A percentile compares a stretch with the other conserved stretches of the same genome.
These are phyloP conservation scores for Grammothele lineata DNA, from an alignment of 768 basidiomycete species.

Conservation along the genomic window DNA sequence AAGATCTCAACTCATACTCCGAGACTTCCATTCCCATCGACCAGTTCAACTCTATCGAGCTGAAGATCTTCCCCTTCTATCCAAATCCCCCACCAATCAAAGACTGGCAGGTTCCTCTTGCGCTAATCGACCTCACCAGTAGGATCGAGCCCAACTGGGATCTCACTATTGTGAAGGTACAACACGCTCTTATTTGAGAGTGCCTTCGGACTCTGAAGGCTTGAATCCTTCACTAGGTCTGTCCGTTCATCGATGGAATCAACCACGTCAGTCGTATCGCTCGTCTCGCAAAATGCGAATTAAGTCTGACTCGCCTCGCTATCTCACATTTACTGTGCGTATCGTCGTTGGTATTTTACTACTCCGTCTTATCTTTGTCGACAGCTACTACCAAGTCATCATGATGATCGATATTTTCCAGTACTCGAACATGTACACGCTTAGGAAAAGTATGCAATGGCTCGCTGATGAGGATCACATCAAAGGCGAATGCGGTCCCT, in stretches of 20 bases:
- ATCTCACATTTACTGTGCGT: constrained; percentile 89
- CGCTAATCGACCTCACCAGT: constrained; percentile 77
- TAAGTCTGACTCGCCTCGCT: constrained; percentile 76
- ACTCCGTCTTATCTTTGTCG: background rate
- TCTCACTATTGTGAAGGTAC: constrained; percentile 83
- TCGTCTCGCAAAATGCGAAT: constrained; percentile 84
- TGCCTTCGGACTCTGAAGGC: no score
- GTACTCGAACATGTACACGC: constrained; percentile 95
- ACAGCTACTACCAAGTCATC: constrained; percentile 91
- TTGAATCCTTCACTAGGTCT: constrained; percentile 53
- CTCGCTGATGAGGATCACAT: constrained; percentile 83
- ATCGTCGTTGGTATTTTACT: background rate
- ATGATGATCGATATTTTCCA: constrained; percentile 98
- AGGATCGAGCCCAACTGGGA: constrained; percentile 94
- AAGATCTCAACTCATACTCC: constrained; percentile 95
- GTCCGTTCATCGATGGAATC: constrained; percentile 80
- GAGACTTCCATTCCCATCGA: constrained; percentile 93
- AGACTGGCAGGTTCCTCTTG: constrained; percentile 95
- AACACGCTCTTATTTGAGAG: background rate
- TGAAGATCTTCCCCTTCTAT: constrained; percentile 96
- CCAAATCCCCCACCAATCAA: constrained; percentile 87
- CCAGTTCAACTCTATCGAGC: constrained; percentile 88
- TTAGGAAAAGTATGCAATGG: constrained; percentile 82
- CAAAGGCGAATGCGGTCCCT: constrained; percentile 86
- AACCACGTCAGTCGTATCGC: constrained; percentile 92